Percentiles rank a stretch among this genome's conserved stretches.
These are phyloP conservation scores for Nakazawaea siamensis DNA, from an alignment of 805 yeast genomes.

Conservation along the genomic window DNA sequence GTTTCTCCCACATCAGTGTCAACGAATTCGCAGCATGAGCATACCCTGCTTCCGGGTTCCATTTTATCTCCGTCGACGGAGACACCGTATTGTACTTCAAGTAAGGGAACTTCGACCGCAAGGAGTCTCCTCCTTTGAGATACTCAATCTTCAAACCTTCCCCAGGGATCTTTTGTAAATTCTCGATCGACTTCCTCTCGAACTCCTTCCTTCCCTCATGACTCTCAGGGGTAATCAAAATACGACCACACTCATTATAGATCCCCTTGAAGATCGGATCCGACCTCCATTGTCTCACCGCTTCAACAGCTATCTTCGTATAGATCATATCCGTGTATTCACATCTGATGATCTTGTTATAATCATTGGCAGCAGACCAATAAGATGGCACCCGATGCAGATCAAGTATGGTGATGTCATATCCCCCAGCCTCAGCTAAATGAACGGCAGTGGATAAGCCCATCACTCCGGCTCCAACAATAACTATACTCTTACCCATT, in stretches of 20 bases:
- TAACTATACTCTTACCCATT: conserved; percentile 14
- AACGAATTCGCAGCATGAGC: conserved; percentile 33
- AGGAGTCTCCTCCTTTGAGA: conserved; percentile 21
- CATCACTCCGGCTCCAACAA: conserved; percentile 34
- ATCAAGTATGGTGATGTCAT: conserved; percentile 29
- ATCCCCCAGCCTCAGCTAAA: conserved; percentile 21
- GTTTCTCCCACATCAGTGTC: conserved; percentile 21
- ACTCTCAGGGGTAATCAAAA: conserved; percentile 27
- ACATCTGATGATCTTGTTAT: conserved; percentile 39
- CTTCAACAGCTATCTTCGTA: conserved; percentile 35
- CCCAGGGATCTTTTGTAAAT: conserved; percentile 20
- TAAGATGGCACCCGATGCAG: conserved; percentile 33
- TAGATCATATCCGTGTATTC: conserved; percentile 38
- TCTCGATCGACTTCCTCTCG: conserved; percentile 28
- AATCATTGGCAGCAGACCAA: conserved; percentile 39
- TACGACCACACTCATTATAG: conserved; percentile 33
- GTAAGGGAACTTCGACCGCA: conserved; percentile 18
- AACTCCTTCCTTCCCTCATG: conserved; percentile 27
- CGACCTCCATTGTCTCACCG: conserved; percentile 29
- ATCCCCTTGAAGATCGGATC: conserved; percentile 24
- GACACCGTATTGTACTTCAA: conserved; percentile 13
- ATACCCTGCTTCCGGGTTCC: conserved; percentile 33
- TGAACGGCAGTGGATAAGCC: conserved; percentile 37
- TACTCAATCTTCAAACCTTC: conserved; percentile 21
- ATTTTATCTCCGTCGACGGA: conserved; percentile 13